Conservation (phyloP, 179 eudicot species). For the Silene vulgaris region DNA sequence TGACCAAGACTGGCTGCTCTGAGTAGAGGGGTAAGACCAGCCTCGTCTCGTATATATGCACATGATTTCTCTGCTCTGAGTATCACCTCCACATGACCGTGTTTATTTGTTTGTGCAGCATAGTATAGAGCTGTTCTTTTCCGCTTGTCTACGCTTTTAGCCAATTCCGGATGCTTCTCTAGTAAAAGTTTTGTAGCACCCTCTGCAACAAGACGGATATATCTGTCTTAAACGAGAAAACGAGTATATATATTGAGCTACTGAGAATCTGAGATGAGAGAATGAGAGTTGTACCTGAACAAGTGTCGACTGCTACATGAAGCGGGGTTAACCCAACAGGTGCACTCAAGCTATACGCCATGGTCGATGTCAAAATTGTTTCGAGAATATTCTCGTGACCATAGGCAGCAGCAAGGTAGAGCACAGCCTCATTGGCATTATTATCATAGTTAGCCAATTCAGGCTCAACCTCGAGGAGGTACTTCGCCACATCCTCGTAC, state of each 20-base stretch:
- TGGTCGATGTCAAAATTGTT: slow-evolving; percentile 26
- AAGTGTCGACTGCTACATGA: slow-evolving; percentile 31
- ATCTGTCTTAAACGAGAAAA: too few relatives aligned
- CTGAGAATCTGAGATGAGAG: background rate
- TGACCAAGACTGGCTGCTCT: slow-evolving; percentile 36
- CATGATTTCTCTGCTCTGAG: slow-evolving; percentile 29
- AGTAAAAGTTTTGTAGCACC: slow-evolving; percentile 28
- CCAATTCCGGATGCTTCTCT: slow-evolving; percentile 37
- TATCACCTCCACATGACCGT: slow-evolving; percentile 29
- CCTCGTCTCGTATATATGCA: slow-evolving; percentile 38
- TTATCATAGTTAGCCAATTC: slow-evolving; percentile 30
- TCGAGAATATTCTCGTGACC: slow-evolving; percentile 32
- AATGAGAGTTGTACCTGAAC: slow-evolving; percentile 21
- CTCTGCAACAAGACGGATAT: slow-evolving; percentile 24
- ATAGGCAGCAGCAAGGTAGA: slow-evolving; percentile 37
- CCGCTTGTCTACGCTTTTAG: slow-evolving; percentile 30
- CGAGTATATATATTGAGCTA: background rate
- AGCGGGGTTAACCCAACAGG: slow-evolving; percentile 43
- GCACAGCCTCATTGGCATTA: slow-evolving; percentile 30
- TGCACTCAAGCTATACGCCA: slow-evolving; percentile 29
- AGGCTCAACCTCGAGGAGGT: slow-evolving; percentile 33
- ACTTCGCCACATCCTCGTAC: slow-evolving; percentile 31
- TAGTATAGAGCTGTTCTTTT: slow-evolving; percentile 40
- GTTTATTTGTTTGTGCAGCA: slow-evolving; percentile 42
- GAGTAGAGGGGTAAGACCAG: slow-evolving; percentile 38